Evolutionary conservation across 805 yeast genomes (phyloP).

Genomic region (Candida stauntonica): DNA sequence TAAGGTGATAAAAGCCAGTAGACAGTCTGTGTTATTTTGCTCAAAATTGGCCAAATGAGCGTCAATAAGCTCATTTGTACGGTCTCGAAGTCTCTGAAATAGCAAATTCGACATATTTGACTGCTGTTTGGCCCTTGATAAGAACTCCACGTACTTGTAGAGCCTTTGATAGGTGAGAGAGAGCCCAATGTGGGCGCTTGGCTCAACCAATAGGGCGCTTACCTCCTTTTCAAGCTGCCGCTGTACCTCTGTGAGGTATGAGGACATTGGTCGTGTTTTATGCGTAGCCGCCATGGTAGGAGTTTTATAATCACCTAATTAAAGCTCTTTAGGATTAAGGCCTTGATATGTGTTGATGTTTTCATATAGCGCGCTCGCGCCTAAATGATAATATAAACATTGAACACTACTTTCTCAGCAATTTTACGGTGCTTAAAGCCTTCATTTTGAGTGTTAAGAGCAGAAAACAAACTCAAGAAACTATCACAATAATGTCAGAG

Average conservation of each 20-base stretch:
- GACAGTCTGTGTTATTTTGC: not conserved
- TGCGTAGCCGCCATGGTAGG: not conserved
- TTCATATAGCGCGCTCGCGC: not conserved
- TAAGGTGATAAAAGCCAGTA: slow-evolving; percentile 6
- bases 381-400: not conserved
- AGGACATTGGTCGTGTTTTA: slow-evolving; percentile 5
- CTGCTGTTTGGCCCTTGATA: slow-evolving; percentile 23
- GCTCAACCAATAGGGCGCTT: slow-evolving; percentile 3
- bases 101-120: slow-evolving; percentile 15
- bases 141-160: slow-evolving; percentile 25
- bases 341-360: not conserved
- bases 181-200: slow-evolving; percentile 1
- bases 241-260: slow-evolving; percentile 5
- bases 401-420: not conserved
- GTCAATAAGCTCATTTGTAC: slow-evolving; percentile 1
- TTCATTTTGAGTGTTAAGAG: too few species aligned
- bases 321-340: too few species aligned
- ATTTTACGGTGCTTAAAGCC: too few species aligned
- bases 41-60: not conserved
- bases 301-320: not conserved
- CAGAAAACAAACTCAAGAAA: not conserved
- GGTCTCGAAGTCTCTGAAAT: slow-evolving; percentile 7
- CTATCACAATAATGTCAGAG: slow-evolving; percentile 1
- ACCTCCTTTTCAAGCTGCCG: slow-evolving; percentile 6
- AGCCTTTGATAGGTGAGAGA: slow-evolving; percentile 11